These are phyloP conservation scores for Bisporella sp. DNA, from an alignment of 2,329 filamentous ascomycete species.

Conservation along the genomic window DNA sequence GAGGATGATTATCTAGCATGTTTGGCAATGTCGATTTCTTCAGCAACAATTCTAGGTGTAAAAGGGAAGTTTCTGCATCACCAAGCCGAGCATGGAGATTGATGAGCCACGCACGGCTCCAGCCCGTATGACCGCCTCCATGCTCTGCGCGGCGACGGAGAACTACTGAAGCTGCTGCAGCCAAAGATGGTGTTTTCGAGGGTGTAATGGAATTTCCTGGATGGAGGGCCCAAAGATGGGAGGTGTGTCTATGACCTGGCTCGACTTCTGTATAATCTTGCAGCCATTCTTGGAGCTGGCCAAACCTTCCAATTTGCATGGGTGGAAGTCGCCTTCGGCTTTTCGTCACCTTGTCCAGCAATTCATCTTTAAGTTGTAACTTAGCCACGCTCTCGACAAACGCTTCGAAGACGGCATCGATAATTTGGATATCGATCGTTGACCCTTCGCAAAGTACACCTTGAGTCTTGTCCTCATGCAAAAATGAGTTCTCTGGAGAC, in stretches of 20 bases:
- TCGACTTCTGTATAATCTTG: constrained; percentile 32
- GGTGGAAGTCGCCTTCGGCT: constrained; percentile 13
- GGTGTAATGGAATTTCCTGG: constrained; percentile 34
- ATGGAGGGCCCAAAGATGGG: constrained; percentile 37
- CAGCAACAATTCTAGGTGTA: constrained; percentile 33
- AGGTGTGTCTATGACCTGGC: constrained; percentile 38
- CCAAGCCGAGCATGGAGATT: constrained; percentile 37
- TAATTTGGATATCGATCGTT: constrained; percentile 40
- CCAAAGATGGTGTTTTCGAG: constrained; percentile 25
- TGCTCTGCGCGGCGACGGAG: constrained; percentile 28
- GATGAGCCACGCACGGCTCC: constrained; percentile 41
- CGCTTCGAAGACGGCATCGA: constrained; percentile 31
- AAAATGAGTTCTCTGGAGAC: constrained; percentile 32
- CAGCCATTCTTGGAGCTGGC: constrained; percentile 36
- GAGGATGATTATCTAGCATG: constrained; percentile 37
- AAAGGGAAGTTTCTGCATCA: constrained; percentile 30
- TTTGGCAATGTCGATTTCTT: constrained; percentile 36
- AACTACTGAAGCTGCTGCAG: constrained; percentile 23
- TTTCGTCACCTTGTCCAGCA: constrained; percentile 13
- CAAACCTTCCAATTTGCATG: constrained; percentile 23
- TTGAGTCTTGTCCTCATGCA: constrained; percentile 12
- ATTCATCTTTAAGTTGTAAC: constrained; percentile 28
- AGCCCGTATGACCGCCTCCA: constrained; percentile 39
- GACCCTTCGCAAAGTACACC: constrained; percentile 36
- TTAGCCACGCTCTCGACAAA: constrained; percentile 14